A percentile compares a stretch with the other conserved stretches of the same genome.
phyloP scores from a whole-genome alignment of 371 early-diverging fungal species.

The Capillidium rhysosporum region DNA sequence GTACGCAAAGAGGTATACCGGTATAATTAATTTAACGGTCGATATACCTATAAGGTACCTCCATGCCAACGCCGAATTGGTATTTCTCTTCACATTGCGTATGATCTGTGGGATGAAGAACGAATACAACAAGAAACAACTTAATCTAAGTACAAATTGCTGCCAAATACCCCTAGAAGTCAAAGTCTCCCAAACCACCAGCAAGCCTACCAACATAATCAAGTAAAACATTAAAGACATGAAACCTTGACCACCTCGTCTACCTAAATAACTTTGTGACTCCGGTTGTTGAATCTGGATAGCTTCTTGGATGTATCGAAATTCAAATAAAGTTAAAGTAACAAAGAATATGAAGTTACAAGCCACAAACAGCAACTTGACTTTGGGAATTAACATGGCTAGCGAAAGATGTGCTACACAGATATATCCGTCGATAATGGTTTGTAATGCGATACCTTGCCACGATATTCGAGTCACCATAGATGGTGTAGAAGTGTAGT shows the following conservation, averaged over 20 bases:
- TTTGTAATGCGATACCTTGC: background rate
- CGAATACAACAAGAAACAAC: background rate
- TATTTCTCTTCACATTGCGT: background rate
- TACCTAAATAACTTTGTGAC: background rate
- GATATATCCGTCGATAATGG: constrained; percentile 3
- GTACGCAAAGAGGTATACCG: constrained; percentile 1
- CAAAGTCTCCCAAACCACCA: background rate
- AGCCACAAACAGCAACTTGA: background rate
- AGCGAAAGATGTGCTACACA: background rate
- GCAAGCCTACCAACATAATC: background rate
- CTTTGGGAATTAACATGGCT: background rate
- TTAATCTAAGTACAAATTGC: background rate
- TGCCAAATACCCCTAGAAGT: background rate
- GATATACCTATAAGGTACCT: background rate
- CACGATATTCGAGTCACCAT: background rate
- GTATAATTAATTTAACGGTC: background rate
- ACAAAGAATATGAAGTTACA: background rate
- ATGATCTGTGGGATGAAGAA: constrained; percentile 3
- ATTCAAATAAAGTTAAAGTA: background rate
- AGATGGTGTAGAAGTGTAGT: background rate
- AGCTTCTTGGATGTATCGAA: background rate
- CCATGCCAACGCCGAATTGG: background rate
- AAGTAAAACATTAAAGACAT: background rate
- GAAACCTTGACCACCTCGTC: background rate
- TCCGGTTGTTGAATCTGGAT: background rate